Percentiles rank a stretch among this genome's conserved stretches.
Evolutionary conservation across 2,329 filamentous ascomycete genomes (phyloP).

Genomic region (Paraphoma chrysanthemicola): DNA sequence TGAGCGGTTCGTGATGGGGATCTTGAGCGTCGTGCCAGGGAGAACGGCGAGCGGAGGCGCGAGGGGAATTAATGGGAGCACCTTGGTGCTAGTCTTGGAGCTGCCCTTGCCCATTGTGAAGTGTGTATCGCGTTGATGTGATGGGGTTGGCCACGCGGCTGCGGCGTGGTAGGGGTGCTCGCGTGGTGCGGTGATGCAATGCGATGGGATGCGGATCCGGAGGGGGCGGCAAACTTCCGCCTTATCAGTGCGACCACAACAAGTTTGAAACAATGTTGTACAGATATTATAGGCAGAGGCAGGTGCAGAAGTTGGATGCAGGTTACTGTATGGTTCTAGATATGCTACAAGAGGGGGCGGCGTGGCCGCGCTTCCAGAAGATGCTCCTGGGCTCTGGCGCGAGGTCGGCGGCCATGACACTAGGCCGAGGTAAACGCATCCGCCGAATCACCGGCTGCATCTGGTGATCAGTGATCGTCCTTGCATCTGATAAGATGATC

Average conservation of each 20-base stretch:
- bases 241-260: not conserved
- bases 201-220: constrained; percentile 9
- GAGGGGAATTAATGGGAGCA: constrained; percentile 81
- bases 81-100: constrained; percentile 43
- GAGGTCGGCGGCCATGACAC: constrained; percentile 5
- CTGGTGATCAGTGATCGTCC: not conserved
- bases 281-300: not conserved
- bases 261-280: too few species aligned
- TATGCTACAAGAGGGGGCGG: not conserved
- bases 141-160: not conserved
- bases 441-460: not conserved
- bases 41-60: constrained; percentile 81
- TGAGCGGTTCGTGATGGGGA: constrained; percentile 81
- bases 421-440: not conserved
- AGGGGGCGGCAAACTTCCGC: not conserved
- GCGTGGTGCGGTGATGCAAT: constrained; percentile 2
- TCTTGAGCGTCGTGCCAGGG: constrained; percentile 83
- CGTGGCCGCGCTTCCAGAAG: constrained; percentile 21
- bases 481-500: constrained; percentile 2
- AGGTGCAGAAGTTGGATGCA: not conserved
- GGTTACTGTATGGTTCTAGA: not conserved
- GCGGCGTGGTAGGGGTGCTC: not conserved
- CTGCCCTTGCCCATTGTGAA: constrained; percentile 44
- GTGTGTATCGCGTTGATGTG: not conserved
- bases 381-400: constrained; percentile 9